These are phyloP conservation scores for Talaromyces sp. DNA, from an alignment of 2,329 filamentous ascomycete genomes.

Conservation along the genomic window DNA sequence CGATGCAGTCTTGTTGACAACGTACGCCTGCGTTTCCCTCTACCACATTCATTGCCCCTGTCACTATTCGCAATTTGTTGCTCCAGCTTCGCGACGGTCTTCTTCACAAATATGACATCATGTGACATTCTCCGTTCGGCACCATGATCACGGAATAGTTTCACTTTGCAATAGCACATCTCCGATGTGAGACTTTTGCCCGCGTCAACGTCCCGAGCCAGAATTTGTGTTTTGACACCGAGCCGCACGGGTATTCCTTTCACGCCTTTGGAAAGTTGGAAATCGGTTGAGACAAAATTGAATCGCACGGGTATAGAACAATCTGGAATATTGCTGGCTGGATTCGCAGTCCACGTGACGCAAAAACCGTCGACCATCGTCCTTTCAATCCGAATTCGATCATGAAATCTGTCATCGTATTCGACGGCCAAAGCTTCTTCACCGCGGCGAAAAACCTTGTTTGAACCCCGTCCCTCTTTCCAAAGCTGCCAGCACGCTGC, in stretches of 20 bases:
- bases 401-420: neutral
- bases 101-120: slow-evolving; percentile 1
- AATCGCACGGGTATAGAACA: slow-evolving; percentile 79
- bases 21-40: neutral
- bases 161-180: slow-evolving; percentile 91
- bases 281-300: slow-evolving; percentile 95
- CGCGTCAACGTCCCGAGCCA: slow-evolving; percentile 50
- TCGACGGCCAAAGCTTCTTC: neutral
- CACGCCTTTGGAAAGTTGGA: slow-evolving; percentile 93
- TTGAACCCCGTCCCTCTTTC: slow-evolving; percentile 64
- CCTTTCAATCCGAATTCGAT: no score
- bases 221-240: slow-evolving; percentile 77
- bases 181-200: no score
- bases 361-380: slow-evolving; percentile 14
- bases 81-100: slow-evolving; percentile 3
- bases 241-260: slow-evolving; percentile 89
- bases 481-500: slow-evolving; percentile 79
- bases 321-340: slow-evolving; percentile 55
- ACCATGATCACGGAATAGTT: slow-evolving; percentile 89
- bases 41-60: neutral
- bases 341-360: slow-evolving; percentile 10
- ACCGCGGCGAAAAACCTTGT: neutral
- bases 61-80: neutral
- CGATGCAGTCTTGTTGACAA: no score
- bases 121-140: slow-evolving; percentile 70